Base-by-base conservation (phyloP, 148 eudicot genomes). In the Diospyros kaki region DNA sequence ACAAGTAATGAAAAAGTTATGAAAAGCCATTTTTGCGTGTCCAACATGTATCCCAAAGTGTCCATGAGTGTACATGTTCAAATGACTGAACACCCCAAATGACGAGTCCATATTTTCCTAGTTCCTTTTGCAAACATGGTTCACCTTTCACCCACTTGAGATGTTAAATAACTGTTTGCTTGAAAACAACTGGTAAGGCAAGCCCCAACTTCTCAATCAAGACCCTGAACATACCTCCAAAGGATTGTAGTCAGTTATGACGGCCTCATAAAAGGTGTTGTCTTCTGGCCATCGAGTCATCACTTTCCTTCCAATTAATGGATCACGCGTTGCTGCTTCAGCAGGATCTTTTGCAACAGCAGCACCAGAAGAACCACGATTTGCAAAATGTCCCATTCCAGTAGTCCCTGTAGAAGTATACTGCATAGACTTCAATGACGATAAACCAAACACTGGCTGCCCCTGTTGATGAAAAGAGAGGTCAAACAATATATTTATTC, bases 231-330 rank as follows among this genome's bases (percentile, higher is more conserved):
- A 77, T 89, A 94, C 98, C 83, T 90, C 92, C 41, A 83, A 68
- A 52, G 90, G 81, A 77, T 92, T 87, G 84, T 86, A 95, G 44
- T 93, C 85, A 72, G 88, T 79, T 75, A 95, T 86, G 50, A 86
- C 83, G 76, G 98, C 98, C 84, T 92, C 94, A 69, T 95, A 95
- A 73, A 95, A 95, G 65, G 86, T 89, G 79, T 89, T 88, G 79
- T 95, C 97, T 17, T 83, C 96, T 40, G 97, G 98, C 97, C 97
- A 95, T 86, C 87, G 86, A 28, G 92, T 95, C 90, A 90, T 85
- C 56, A 92, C 96, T 83, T 83, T 92, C 82, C 87, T 85, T 64
- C 98, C 98, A 63, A 92, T 72, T 69, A 95, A 80, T 54, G 90
- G 84, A 41, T 85, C 88, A 72, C 50, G 58, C 56, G 51, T 73